These are phyloP conservation scores for Blastobotrys malaysiensis DNA, from an alignment of 1,139 yeast genomes.

Conservation along the genomic window DNA sequence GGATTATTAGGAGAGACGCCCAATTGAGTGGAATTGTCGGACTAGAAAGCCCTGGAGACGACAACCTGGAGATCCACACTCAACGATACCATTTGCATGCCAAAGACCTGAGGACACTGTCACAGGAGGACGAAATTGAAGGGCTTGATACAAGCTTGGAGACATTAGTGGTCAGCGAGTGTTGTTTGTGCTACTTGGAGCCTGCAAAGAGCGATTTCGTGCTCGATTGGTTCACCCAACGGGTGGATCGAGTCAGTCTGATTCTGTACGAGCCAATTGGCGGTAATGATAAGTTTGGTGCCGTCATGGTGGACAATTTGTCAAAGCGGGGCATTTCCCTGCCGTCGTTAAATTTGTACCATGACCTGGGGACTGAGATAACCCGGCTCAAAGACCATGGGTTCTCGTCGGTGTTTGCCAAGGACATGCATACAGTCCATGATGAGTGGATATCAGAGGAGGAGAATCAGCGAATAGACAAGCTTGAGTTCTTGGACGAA, in stretches of 20 bases:
- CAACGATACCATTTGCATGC: conserved; percentile 50
- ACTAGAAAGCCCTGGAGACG: background rate
- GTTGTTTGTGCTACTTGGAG: conserved; percentile 78
- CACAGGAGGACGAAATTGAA: conserved; percentile 13
- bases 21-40: conserved; percentile 18
- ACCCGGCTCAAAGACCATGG: conserved; percentile 29
- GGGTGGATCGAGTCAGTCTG: conserved; percentile 32
- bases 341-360: conserved; percentile 51
- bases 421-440: conserved; percentile 56
- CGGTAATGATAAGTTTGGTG: conserved; percentile 67
- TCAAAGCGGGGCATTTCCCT: conserved; percentile 65
- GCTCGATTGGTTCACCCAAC: conserved; percentile 34
- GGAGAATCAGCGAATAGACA: conserved; percentile 51
- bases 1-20: conserved; percentile 38
- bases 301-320: conserved; percentile 73
- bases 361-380: conserved; percentile 45
- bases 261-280: conserved; percentile 83
- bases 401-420: conserved; percentile 34
- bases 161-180: conserved; percentile 77
- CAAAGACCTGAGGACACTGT: conserved; percentile 45
- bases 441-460: conserved; percentile 48
- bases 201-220: conserved; percentile 52
- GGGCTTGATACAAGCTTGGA: conserved; percentile 44
- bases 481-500: conserved; percentile 80
- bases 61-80: conserved; percentile 35